phyloP scores from a whole-genome alignment of 495 filamentous ascomycete genomes.

The Thozetella sp. region DNA sequence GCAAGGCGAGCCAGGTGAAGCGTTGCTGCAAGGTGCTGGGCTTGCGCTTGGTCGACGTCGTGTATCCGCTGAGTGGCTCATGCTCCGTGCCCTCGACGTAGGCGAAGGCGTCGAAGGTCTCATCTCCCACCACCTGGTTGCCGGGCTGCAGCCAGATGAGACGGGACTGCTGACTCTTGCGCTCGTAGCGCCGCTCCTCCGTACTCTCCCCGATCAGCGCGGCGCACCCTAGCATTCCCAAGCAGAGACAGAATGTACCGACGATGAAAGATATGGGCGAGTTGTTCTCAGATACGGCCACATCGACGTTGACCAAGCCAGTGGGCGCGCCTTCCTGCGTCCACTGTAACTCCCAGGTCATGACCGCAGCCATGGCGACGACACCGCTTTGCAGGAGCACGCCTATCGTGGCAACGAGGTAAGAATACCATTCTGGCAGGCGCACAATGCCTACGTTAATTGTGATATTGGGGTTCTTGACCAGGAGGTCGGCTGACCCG shows the following conservation, averaged over 20 bases:
- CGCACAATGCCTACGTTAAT: neutral
- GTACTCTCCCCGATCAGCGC: neutral
- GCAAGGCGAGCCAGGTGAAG: neutral
- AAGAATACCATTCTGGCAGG: neutral
- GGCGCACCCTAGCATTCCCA: neutral
- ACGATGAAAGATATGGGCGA: neutral
- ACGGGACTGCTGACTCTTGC: neutral
- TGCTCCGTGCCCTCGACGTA: neutral
- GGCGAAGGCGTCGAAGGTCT: slow-evolving; percentile 9
- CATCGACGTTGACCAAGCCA: neutral
- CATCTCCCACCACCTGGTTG: slow-evolving; percentile 14
- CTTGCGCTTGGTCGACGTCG: neutral
- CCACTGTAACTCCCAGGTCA: neutral
- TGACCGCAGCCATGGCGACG: neutral
- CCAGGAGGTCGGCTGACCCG: too few relatives aligned
- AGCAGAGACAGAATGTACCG: neutral
- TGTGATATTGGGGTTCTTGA: too few relatives aligned
- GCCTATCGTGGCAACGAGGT: neutral
- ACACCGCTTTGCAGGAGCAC: neutral
- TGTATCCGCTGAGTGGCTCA: neutral
- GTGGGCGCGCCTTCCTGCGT: neutral
- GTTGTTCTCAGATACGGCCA: neutral
- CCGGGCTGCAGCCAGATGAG: slow-evolving; percentile 21
- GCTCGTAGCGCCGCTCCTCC: neutral
- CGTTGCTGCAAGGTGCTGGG: neutral